A percentile compares a stretch with the other conserved stretches of the same genome.
Evolutionary conservation across 345 rosid species (phyloP).

Genomic region (Sonneratia alba): DNA sequence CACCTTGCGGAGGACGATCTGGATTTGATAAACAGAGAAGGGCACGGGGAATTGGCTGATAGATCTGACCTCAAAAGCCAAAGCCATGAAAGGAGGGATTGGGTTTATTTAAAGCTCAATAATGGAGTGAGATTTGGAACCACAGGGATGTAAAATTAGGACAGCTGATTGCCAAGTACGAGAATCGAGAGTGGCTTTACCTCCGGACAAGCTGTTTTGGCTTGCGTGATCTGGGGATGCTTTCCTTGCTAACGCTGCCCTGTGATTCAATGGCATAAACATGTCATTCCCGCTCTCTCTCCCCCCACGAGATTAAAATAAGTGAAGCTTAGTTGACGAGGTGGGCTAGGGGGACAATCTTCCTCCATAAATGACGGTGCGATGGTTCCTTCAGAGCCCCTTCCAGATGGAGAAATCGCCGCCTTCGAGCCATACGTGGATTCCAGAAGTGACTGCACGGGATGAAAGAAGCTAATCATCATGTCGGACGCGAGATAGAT

Average conservation of each 20-base stretch:
- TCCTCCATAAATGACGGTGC: background rate
- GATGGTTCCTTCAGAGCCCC: background rate
- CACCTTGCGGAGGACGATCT: too few relatives aligned
- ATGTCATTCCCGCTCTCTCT: too few relatives aligned
- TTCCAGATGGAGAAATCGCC: background rate
- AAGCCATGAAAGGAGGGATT: conserved; percentile 5
- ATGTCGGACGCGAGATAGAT: background rate
- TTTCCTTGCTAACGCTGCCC: too few relatives aligned
- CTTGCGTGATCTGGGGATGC: too few relatives aligned
- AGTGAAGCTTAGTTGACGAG: too few relatives aligned
- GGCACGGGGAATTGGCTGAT: background rate
- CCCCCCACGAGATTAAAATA: too few relatives aligned
- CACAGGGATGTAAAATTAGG: background rate
- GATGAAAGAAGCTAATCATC: background rate
- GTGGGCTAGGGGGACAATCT: too few relatives aligned
- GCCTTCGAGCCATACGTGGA: background rate
- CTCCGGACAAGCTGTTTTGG: background rate
- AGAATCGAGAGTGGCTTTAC: background rate
- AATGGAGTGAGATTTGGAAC: background rate
- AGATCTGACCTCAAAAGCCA: conserved; percentile 3
- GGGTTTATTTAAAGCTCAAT: background rate
- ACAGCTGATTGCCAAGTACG: background rate
- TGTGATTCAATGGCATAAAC: too few relatives aligned
- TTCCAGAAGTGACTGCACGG: background rate
- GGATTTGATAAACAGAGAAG: too few relatives aligned